Conservation (phyloP, 352 stramenopile genomes). For the Achlya hypogyna region DNA sequence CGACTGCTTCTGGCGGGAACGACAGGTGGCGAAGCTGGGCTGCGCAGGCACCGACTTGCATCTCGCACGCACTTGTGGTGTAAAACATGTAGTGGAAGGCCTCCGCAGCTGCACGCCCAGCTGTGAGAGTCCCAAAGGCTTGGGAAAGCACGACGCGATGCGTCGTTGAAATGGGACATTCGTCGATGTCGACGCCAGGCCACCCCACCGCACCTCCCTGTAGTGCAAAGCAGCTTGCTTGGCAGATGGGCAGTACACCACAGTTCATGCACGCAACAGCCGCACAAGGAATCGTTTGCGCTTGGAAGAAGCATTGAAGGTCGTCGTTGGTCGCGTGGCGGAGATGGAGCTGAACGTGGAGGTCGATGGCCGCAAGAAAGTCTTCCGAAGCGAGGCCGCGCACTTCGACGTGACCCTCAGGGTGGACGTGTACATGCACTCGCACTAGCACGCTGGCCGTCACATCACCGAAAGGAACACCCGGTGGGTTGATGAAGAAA, state of each 20-base stretch:
- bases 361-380: not conserved
- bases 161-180: not conserved
- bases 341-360: not conserved
- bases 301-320: not conserved
- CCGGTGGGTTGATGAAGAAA: not conserved
- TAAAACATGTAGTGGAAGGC: slow-evolving; percentile 10
- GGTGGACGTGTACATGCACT: not conserved
- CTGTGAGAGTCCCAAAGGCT: not conserved
- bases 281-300: not conserved
- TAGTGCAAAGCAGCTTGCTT: not conserved
- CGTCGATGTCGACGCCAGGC: not conserved
- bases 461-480: not conserved
- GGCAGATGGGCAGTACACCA: not conserved
- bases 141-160: not conserved
- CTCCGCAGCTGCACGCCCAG: not conserved
- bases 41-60: not conserved
- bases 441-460: not conserved
- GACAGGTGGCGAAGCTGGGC: not conserved
- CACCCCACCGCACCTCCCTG: not conserved
- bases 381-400: not conserved
- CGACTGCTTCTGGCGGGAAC: not conserved
- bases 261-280: not conserved
- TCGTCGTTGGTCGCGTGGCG: not conserved
- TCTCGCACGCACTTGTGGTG: not conserved
- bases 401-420: not conserved